These are phyloP conservation scores for Obelidium mucronatum DNA, from an alignment of 192 early-diverging fungal genomes.

Conservation along the genomic window DNA sequence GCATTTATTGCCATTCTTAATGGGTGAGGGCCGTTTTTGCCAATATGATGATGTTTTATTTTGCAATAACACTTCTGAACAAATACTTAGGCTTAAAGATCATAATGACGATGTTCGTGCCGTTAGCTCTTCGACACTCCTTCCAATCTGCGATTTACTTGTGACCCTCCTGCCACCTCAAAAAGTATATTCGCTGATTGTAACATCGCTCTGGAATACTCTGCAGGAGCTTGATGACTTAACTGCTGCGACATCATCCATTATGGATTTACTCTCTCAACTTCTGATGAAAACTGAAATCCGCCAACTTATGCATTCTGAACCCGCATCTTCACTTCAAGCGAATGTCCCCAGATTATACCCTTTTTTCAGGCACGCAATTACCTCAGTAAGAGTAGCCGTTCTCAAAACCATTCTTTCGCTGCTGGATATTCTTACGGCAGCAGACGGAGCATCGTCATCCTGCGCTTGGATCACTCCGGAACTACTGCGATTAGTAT, in stretches of 20 bases:
- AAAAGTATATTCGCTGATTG: conserved; percentile 72
- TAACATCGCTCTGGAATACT: conserved; percentile 86
- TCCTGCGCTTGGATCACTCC: conserved; percentile 56
- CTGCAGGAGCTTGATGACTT: conserved; percentile 92
- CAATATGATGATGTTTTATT: neutral
- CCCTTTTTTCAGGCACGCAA: conserved; percentile 95
- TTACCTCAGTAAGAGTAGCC: conserved; percentile 82
- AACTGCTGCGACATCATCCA: conserved; percentile 86
- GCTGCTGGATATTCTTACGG: conserved; percentile 60
- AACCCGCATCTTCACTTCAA: conserved; percentile 58
- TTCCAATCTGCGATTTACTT: conserved; percentile 85
- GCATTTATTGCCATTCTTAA: conserved; percentile 78
- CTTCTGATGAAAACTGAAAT: conserved; percentile 67
- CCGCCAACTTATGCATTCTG: conserved; percentile 36
- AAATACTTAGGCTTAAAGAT: conserved; percentile 65
- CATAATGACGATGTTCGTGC: conserved; percentile 94
- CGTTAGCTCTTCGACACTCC: conserved; percentile 87
- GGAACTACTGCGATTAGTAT: conserved; percentile 76
- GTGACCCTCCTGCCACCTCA: conserved; percentile 70
- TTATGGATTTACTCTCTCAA: conserved; percentile 92
- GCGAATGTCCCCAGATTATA: conserved; percentile 85
- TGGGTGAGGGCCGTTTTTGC: conserved; percentile 53
- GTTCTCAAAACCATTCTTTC: conserved; percentile 82
- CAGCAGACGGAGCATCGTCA: neutral
- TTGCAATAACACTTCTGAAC: neutral